Base-by-base conservation (phyloP, 2,329 filamentous ascomycete species). In the Annulohypoxylon truncatum region DNA sequence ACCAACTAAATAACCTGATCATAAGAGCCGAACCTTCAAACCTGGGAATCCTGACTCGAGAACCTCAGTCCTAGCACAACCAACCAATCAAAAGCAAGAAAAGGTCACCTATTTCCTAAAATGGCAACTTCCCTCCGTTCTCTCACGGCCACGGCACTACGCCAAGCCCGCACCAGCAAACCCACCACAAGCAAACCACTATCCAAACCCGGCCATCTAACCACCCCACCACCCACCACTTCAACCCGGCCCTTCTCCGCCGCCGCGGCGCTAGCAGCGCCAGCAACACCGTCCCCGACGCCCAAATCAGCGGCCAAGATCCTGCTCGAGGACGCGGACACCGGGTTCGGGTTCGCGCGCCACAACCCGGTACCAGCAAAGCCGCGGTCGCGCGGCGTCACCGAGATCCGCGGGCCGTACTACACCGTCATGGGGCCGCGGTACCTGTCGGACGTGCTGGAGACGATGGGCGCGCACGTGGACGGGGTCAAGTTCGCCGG, bases 401-500 rank as follows among this genome's bases (percentile, higher is more conserved):
- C 85, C 0, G 85, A 87, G 73, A 87, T 87, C 60, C 78, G 84
- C 29, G 84, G 85, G 0, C 84, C 84, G 5, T 87, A 86, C 72
- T 87, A 87, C 72, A 82, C 83, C 0, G 83, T 79, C 2, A 85
- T 86, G 81, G 84, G 84, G 1, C 84, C 83, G 65, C 77, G 81
- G 38, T 85, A 86, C 61, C 75, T 87, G 1, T 74, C 80, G 18
- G 84, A 86, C 77, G 79, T 86, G 2, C 77, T 87, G 1, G 83
- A 86, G 66, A 87, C 84, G 79, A 85, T 86, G 84, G 83, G 83
- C 0, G 76, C 82, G 20, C 82, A 87, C 73, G 80, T 87, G 3
- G 84, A 87, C 69, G 84, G 85, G 0, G 77, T 87, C 48, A 86
- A 87, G 65, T 87, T 87, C 69, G 83, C 84, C 0, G 84, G 84